These are phyloP conservation scores for Ophiostoma himal-ulmi DNA, from an alignment of 2,329 filamentous ascomycete species.

Conservation along the genomic window DNA sequence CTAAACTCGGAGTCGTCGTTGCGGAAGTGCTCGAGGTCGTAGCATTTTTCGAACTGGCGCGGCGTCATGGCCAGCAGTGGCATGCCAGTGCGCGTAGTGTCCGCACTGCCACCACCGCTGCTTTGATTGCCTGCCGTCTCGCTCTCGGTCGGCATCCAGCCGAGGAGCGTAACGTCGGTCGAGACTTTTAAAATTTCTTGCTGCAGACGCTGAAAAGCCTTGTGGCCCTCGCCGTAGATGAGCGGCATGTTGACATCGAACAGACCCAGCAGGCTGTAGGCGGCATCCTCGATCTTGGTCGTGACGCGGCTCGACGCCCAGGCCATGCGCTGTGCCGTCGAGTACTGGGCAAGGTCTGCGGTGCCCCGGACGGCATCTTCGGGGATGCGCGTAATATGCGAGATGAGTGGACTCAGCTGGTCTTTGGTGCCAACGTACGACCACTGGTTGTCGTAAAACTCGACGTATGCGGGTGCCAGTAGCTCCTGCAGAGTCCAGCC, in stretches of 20 bases:
- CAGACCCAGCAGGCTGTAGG: conserved; percentile 26
- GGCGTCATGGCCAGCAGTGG: conserved; percentile 22
- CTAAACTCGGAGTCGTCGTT: conserved; percentile 22
- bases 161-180: conserved; percentile 22
- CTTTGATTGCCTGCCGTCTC: background rate
- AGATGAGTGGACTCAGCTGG: conserved; percentile 5
- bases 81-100: conserved; percentile 2
- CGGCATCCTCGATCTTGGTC: conserved; percentile 25
- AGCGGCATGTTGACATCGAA: conserved; percentile 26
- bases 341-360: background rate
- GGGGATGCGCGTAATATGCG: conserved; percentile 22
- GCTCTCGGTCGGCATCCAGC: conserved; percentile 14
- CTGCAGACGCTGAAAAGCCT: conserved; percentile 25
- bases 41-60: conserved; percentile 16
- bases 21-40: conserved; percentile 17
- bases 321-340: conserved; percentile 23
- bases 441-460: conserved; percentile 25
- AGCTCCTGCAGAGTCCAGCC: conserved; percentile 28
- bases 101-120: background rate
- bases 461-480: conserved; percentile 21
- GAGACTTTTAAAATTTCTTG: conserved; percentile 22
- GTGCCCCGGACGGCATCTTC: conserved; percentile 12
- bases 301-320: conserved; percentile 26
- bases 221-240: conserved; percentile 27
- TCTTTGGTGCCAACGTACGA: conserved; percentile 20